Evolutionary conservation across 306 rosid genomes (phyloP), one percentile per base, ranked within the genome.

Genomic region (Dalbergia cochinchinensis): DNA sequence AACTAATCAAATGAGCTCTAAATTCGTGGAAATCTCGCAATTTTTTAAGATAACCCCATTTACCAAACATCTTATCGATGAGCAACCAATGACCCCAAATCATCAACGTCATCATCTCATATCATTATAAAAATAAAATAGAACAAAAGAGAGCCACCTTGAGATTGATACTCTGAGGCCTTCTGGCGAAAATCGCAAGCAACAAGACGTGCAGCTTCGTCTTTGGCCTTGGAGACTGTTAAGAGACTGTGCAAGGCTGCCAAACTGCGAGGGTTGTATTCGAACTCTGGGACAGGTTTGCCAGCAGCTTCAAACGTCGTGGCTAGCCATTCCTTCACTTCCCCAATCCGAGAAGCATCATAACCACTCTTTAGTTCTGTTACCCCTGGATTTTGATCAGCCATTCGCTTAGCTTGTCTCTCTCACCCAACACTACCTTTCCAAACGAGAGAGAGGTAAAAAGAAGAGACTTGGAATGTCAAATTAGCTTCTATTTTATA

Each of bases 101-200:
- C 34, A 58, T 9, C 61, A 55, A 15, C 31, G 44, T 14, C 26
- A 16, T 54, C 18, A 70, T 19, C 47, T 22, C 6, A 75, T 50
- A 75, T 62, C 34, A 42, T 13, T 9, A 3, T 11, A 14, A 14
- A 50, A 14, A 5, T 13, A 15, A 55, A 76, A 11, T 8, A 47
- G 50, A 15, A 15, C 4, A 20, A 58, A 34, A 37, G 31, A 58
- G 58, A 34, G 35, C 51, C 58, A 93, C 98, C 97, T 92, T 95
- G 98, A 37, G 96, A 90, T 65, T 97, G 92, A 84, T 92, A 95
- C 48, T 95, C 99, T 16, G 92, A 78, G 61, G 97, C 95, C 72
- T 95, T 95, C 77, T 86, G 89, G 67, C 96, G 96, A 79, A 85
- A 95, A 87, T 95, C 98, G 20, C 89, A 80, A 81, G 98, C 90